Evolutionary conservation across 768 basidiomycete genomes (phyloP).

Genomic region (Trametes elegans): DNA sequence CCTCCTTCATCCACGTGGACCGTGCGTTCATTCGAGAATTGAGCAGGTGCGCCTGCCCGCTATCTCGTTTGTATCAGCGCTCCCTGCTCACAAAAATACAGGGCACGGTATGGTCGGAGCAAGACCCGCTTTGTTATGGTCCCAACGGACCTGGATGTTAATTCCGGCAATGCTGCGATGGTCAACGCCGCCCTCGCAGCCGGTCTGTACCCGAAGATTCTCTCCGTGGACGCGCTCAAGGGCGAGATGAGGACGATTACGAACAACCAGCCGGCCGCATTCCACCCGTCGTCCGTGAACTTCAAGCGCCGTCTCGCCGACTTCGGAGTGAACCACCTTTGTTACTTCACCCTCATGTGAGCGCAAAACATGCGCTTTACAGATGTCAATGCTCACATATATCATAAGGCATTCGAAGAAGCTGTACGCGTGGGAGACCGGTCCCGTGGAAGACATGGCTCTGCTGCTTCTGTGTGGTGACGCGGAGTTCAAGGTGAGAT

Average conservation of each 20-base stretch:
- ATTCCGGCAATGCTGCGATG: conserved; percentile 62
- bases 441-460: conserved; percentile 82
- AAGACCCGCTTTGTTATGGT: conserved; percentile 74
- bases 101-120: conserved; percentile 72
- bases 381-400: conserved; percentile 18
- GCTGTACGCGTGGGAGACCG: conserved; percentile 91
- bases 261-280: conserved; percentile 74
- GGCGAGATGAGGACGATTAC: conserved; percentile 74
- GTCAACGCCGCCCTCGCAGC: conserved; percentile 82
- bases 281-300: conserved; percentile 94
- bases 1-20: conserved; percentile 75
- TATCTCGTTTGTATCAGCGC: background rate
- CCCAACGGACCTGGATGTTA: conserved; percentile 67
- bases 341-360: conserved; percentile 90
- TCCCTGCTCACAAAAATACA: conserved; percentile 26
- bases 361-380: background rate
- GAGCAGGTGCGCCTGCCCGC: conserved; percentile 44
- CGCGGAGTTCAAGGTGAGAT: conserved; percentile 75
- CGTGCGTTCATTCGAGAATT: conserved; percentile 65
- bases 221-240: conserved; percentile 57
- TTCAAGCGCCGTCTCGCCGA: conserved; percentile 67
- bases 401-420: conserved; percentile 84
- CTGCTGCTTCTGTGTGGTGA: conserved; percentile 88
- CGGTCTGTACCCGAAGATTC: conserved; percentile 88
- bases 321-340: conserved; percentile 70